A percentile compares a stretch with the other conserved stretches of the same genome.
Conservation (phyloP, 768 basidiomycete genomes). For the Leucocoprinus sp. region DNA sequence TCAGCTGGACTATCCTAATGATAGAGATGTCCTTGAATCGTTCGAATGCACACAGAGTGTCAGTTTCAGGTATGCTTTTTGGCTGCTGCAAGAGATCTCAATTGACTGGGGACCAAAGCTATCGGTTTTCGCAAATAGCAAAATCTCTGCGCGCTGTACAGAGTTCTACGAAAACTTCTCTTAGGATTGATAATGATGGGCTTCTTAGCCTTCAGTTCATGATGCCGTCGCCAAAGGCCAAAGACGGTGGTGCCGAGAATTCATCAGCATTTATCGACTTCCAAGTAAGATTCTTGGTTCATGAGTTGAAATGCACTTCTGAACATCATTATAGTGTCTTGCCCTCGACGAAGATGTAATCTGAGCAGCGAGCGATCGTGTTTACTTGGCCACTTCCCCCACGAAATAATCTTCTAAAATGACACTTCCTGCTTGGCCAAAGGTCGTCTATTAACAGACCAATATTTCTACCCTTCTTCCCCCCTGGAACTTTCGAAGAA, state of each 20-base stretch:
- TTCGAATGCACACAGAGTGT: constrained; percentile 72
- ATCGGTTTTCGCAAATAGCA: constrained; percentile 72
- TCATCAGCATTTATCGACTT: constrained; percentile 79
- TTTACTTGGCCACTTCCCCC: neutral
- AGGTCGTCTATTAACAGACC: no score
- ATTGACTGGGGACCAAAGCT: constrained; percentile 39
- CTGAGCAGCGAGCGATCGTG: neutral
- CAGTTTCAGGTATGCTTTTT: constrained; percentile 55
- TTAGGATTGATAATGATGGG: constrained; percentile 79
- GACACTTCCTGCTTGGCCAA: no score
- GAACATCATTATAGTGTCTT: constrained; percentile 27
- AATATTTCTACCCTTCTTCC: no score
- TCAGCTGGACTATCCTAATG: constrained; percentile 95
- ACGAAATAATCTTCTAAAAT: no score
- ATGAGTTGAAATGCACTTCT: neutral
- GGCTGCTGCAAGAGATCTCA: neutral
- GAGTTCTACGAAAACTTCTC: constrained; percentile 78
- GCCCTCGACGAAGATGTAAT: constrained; percentile 23
- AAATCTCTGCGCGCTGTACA: constrained; percentile 69
- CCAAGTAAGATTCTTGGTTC: constrained; percentile 44
- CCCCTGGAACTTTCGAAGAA: no score
- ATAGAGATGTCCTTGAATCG: constrained; percentile 82
- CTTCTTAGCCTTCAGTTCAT: constrained; percentile 85
- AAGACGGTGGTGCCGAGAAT: constrained; percentile 27
- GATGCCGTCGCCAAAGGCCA: constrained; percentile 53